Evolutionary conservation across 192 early-diverging fungal species (phyloP), one percentile per base, ranked within the genome.

Genomic region (Blastocladiella britannica): DNA sequence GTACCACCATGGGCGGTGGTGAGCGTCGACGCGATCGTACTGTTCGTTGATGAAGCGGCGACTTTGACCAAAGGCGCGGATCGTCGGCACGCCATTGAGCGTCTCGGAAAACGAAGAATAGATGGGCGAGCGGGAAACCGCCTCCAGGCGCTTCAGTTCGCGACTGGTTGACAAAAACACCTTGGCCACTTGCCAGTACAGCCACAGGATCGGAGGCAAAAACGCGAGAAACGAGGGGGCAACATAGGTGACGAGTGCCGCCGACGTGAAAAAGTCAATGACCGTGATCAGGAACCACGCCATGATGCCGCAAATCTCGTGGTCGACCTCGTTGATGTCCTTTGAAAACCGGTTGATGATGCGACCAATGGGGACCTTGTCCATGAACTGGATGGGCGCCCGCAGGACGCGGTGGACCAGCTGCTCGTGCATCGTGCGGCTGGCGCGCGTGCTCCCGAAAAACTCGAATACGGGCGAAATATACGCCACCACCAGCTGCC

Each of bases 311-410:
- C 84, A 55, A 30, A 77, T 58, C 4, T 79, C 69, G 53, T 80
- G 77, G 64, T 93, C 89, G 59, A 93, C 70, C 1, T 81, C 78
- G 25, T 81, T 80, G 65, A 93, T 83, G 69, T 97, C 89, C 9
- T 83, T 82, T n/a, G 84, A 84, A 61, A 91, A 93, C 28, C 95
- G 69, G 65, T 94, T 96, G 66, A 87, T 24, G 29, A 85, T 84
- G 24, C 84, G 78, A 24, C 89, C 89, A 23, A 89, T 70, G 9
- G 92, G 92, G n/a, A 84, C 88, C 22, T 79, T 82, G 61, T 92
- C 89, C 65, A 88, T 93, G 76, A 94, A 94, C 24, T 81, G 77
- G 29, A 91, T 72, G 62, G 81, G 81, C 2, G 87, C 82, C 27
- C 73, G 77, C 27, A 80, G 60, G 27, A 88, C 70, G 26, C 70